Evolutionary conservation across 140 eudicot genomes (phyloP), one percentile per base, ranked within the genome.

Genomic region (Stevia rebaudiana): DNA sequence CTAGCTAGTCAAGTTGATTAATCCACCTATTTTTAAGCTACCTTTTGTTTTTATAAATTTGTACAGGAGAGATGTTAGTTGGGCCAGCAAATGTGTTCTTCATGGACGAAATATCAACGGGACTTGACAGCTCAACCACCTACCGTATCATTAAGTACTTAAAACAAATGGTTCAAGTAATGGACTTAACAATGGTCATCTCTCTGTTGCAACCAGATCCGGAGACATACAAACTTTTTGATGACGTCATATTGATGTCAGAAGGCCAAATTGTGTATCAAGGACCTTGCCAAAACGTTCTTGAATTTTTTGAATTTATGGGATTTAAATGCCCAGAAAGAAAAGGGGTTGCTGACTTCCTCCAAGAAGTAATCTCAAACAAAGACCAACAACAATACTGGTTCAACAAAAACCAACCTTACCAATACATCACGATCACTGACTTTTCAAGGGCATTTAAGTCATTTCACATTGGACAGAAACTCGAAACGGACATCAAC

Each of bases 291-390:
- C 70, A 68, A 33, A 36, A 75, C 8, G 51, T 75, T 5, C 66
- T 79, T 10, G 80, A 82, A 24, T 82, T 82, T 63, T 82, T 82
- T 46, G 88, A 79, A 36, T 68, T 57, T 28, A 68, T 72, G 69
- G 89, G 97, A 23, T 89, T 85, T 23, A 81, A 65, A 60, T 89
- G 95, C 74, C 97, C 97, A 0, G 75, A 65, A 58, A 86, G 97
- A 54, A 89, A 89, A 30, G 97, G 86, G 23, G 85, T 83, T 7
- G 88, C 95, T 11, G 92, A 83, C 75, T 89, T 81, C 56, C 86
- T 89, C 6, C 97, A 89, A 63, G 97, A 89, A 75, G 96, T 78
- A 70, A 83, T 68, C 65, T 69, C 62, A 70, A 63, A 35, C 44
- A 82, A 79, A 63, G 88, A 82, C 21, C 84, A 82, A 76, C 70